phyloP scores from a whole-genome alignment of 2,329 filamentous ascomycete genomes.

The Microdochium trichocladiopsis region DNA sequence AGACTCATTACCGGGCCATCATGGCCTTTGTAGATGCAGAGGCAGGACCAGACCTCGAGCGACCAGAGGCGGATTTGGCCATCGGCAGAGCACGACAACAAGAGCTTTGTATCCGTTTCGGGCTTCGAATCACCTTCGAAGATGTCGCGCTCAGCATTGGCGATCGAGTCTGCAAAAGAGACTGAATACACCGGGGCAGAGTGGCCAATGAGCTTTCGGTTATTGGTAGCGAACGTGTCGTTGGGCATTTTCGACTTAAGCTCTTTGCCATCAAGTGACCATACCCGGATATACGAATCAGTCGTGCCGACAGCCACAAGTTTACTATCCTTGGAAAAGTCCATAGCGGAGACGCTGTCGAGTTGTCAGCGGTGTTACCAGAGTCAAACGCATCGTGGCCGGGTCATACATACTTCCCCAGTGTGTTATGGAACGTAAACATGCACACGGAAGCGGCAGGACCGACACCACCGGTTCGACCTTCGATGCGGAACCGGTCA shows the following conservation, averaged over 20 bases:
- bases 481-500: slow-evolving; percentile 83
- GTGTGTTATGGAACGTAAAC: slow-evolving; percentile 97
- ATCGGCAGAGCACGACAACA: slow-evolving; percentile 84
- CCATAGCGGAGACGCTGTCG: slow-evolving; percentile 76
- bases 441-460: slow-evolving; percentile 85
- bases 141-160: slow-evolving; percentile 39
- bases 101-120: slow-evolving; percentile 59
- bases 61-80: slow-evolving; percentile 89
- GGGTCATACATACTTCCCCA: slow-evolving; percentile 61
- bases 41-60: slow-evolving; percentile 81
- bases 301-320: slow-evolving; percentile 84
- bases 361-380: slow-evolving; percentile 2
- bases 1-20: slow-evolving; percentile 85
- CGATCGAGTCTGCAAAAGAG: slow-evolving; percentile 72
- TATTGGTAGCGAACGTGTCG: slow-evolving; percentile 54
- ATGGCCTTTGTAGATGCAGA: slow-evolving; percentile 91
- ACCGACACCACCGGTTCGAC: slow-evolving; percentile 74
- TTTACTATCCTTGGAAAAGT: slow-evolving; percentile 87
- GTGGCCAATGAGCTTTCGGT: slow-evolving; percentile 76
- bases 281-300: slow-evolving; percentile 93
- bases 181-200: slow-evolving; percentile 84
- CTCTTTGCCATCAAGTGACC: slow-evolving; percentile 80
- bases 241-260: slow-evolving; percentile 59
- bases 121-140: slow-evolving; percentile 40
- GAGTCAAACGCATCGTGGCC: background rate